phyloP scores from a whole-genome alignment of 768 basidiomycete genomes.

The Dacryopinax spathularia region DNA sequence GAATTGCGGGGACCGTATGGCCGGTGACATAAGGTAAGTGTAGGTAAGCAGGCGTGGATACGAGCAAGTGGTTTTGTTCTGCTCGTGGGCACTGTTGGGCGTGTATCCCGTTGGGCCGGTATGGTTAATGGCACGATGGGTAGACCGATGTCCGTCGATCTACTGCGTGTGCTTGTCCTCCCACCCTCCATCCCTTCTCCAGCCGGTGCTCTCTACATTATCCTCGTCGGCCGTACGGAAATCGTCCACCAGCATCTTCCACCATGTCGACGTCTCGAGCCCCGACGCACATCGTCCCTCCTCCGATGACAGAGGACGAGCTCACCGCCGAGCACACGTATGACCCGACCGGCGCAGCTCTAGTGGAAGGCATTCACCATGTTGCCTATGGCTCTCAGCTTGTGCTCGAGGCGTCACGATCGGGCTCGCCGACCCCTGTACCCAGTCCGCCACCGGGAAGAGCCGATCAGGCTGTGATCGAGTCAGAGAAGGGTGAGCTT shows the following conservation, averaged over 20 bases:
- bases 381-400: not conserved
- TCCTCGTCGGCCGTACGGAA: too few relatives aligned
- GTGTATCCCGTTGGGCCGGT: too few relatives aligned
- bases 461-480: not conserved
- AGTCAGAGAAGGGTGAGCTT: not conserved
- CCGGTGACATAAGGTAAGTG: not conserved
- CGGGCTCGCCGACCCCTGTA: not conserved
- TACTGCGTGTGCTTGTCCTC: too few relatives aligned
- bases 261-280: not conserved
- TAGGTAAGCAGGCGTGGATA: not conserved
- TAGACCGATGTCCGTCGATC: too few relatives aligned
- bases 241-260: too few relatives aligned
- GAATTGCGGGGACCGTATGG: not conserved
- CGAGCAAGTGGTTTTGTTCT: not conserved
- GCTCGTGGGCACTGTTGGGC: too few relatives aligned
- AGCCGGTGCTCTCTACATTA: too few relatives aligned
- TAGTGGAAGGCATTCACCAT: not conserved
- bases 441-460: not conserved
- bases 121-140: too few relatives aligned
- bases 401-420: not conserved
- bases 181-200: too few relatives aligned
- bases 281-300: not conserved
- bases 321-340: slow-evolving; percentile 1
- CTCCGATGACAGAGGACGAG: not conserved
- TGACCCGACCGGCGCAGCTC: not conserved